Percentiles rank a stretch among this genome's conserved stretches.
Evolutionary conservation across 2,329 filamentous ascomycete species (phyloP).

Genomic region (Diaporthe australafricana): DNA sequence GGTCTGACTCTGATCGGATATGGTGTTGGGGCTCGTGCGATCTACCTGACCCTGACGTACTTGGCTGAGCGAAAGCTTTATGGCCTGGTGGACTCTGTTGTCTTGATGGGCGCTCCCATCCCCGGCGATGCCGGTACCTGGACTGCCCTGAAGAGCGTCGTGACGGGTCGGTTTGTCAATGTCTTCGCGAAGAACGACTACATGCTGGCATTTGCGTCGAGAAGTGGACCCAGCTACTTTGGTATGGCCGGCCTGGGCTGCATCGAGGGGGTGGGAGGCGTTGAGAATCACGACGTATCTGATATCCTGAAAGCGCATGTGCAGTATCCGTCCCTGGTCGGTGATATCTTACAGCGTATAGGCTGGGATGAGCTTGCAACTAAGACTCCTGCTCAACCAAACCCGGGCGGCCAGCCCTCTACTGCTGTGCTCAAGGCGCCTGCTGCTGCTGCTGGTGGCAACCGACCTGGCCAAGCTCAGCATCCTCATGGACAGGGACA

Average conservation of each 20-base stretch:
- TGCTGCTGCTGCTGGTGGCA: neutral
- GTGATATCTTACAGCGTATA: slow-evolving; percentile 74
- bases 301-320: slow-evolving; percentile 76
- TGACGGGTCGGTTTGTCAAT: slow-evolving; percentile 87
- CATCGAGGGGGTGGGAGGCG: slow-evolving; percentile 72
- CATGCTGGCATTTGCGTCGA: slow-evolving; percentile 88
- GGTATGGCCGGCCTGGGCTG: slow-evolving; percentile 87
- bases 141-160: slow-evolving; percentile 81
- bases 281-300: slow-evolving; percentile 77
- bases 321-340: slow-evolving; percentile 75
- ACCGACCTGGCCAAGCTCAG: neutral
- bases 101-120: slow-evolving; percentile 85
- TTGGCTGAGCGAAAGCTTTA: slow-evolving; percentile 86
- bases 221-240: slow-evolving; percentile 82
- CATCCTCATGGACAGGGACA: slow-evolving; percentile 7
- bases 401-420: neutral
- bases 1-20: slow-evolving; percentile 86
- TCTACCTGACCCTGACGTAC: slow-evolving; percentile 84
- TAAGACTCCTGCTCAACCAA: slow-evolving; percentile 18
- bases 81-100: slow-evolving; percentile 85
- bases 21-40: slow-evolving; percentile 83
- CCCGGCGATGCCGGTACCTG: slow-evolving; percentile 80
- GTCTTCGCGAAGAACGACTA: slow-evolving; percentile 90
- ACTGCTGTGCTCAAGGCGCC: slow-evolving; percentile 8
- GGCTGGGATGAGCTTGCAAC: slow-evolving; percentile 73